A percentile compares a stretch with the other conserved stretches of the same genome.
These are phyloP conservation scores for Aeminium ludgeri DNA, from an alignment of 495 filamentous ascomycete species.

Conservation along the genomic window DNA sequence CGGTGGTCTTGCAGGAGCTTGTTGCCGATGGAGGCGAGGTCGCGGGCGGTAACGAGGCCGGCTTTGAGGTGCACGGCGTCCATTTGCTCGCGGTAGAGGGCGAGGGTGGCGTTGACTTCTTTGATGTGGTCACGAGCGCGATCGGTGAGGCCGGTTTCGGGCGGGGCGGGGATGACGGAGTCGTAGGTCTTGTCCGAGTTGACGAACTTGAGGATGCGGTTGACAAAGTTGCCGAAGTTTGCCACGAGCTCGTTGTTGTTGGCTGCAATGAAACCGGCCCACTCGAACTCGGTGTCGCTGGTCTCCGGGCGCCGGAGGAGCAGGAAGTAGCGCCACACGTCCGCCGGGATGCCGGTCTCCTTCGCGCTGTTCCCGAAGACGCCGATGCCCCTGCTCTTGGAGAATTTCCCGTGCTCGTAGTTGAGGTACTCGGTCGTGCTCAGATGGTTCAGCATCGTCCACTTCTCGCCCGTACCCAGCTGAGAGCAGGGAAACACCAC, in stretches of 20 bases:
- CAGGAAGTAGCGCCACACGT: slow-evolving; percentile 90
- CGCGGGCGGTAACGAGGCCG: slow-evolving; percentile 53
- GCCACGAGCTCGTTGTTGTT: slow-evolving; percentile 87
- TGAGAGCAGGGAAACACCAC: slow-evolving; percentile 85
- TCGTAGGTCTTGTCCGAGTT: slow-evolving; percentile 42
- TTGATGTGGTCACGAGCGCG: slow-evolving; percentile 38
- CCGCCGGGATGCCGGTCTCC: slow-evolving; percentile 69
- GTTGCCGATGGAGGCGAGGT: slow-evolving; percentile 59
- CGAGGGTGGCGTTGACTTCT: slow-evolving; percentile 34
- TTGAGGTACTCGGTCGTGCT: slow-evolving; percentile 91
- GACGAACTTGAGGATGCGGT: slow-evolving; percentile 82
- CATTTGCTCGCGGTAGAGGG: slow-evolving; percentile 14
- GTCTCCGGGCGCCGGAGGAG: slow-evolving; percentile 78
- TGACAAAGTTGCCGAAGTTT: slow-evolving; percentile 87
- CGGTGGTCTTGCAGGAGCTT: slow-evolving; percentile 63
- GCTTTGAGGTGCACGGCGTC: slow-evolving; percentile 52
- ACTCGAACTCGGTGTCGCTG: slow-evolving; percentile 77
- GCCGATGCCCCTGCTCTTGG: slow-evolving; percentile 73
- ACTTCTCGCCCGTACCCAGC: slow-evolving; percentile 65
- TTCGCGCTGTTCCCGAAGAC: slow-evolving; percentile 83
- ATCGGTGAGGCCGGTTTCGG: background rate
- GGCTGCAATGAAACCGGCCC: slow-evolving; percentile 62
- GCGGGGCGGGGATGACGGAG: slow-evolving; percentile 8
- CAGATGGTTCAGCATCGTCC: slow-evolving; percentile 82
- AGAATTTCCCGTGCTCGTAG: slow-evolving; percentile 86